Base-by-base conservation (phyloP, 257 asterid species). In the Paulownia fortunei region DNA sequence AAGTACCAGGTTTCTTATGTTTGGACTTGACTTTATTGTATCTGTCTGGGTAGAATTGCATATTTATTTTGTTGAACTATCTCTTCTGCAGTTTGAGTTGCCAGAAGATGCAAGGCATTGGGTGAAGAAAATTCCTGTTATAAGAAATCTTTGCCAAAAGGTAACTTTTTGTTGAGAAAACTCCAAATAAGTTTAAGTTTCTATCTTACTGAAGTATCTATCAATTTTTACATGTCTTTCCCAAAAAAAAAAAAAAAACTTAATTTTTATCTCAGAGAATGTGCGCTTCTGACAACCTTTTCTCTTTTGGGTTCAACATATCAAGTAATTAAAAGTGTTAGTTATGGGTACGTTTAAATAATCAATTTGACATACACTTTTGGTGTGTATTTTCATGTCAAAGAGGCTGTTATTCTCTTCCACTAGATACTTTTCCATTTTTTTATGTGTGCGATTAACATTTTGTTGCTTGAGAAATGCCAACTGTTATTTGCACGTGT, bases 81-180 rank as follows among this genome's bases (percentile, higher is more conserved):
- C 24, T 51, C 71, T 69, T 54, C 30, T 87, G 85, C 88, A 94
- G 98, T 91, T 92, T 83, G 93, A 88, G 79, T 81, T 94, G 78
- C 92, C 91, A 0, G 94, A 88, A 69, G 96, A 94, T 69, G 86
- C 92, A 52, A 84, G 87, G 81, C 60, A 80, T 55, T 84, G 70
- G 55, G 96, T 87, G 76, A 94, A 86, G 89, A 92, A 85, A 83
- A 84, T 92, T 78, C 91, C 94, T 73, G 97, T 88, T 58, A 72
- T 94, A 49, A 89, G 97, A 36, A 92, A 92, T 84, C 89, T 94
- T 75, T 91, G 97, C 87, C 94, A 85, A 68, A 94, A 94, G 96
- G 98, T 94, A 86, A 47, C 39, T 6, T 18, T 64, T 66, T 32
- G 24, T 70, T 70, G 55, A 39, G 46, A 32, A 37, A 66, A 16